Evolutionary conservation across 1,139 yeast species (phyloP).

Genomic region (Blastobotrys illinoisensis): DNA sequence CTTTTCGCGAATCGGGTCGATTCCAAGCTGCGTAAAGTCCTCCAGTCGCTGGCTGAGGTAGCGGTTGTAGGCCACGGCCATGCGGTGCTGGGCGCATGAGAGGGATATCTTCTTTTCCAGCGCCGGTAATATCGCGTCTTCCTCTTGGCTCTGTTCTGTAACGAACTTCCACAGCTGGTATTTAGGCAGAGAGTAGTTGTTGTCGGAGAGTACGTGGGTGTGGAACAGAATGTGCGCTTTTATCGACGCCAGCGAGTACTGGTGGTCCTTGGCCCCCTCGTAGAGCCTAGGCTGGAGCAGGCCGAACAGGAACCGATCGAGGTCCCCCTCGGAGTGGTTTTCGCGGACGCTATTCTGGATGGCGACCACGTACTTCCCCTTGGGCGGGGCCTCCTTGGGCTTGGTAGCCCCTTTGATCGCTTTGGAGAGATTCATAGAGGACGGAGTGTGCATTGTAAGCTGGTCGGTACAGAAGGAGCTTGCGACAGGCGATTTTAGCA

Average conservation of each 20-base stretch:
- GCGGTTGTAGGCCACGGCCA: constrained; percentile 21
- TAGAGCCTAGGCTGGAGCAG: constrained; percentile 15
- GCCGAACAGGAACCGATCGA: constrained; percentile 12
- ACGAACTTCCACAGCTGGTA: constrained; percentile 11
- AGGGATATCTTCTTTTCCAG: constrained; percentile 14
- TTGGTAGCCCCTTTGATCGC: constrained; percentile 22
- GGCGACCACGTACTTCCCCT: constrained; percentile 18
- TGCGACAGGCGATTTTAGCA: neutral
- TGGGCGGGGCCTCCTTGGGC: constrained; percentile 19
- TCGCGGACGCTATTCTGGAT: constrained; percentile 15
- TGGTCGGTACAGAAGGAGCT: neutral
- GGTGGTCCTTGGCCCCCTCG: constrained; percentile 3
- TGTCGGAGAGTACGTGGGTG: constrained; percentile 21
- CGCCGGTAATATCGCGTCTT: constrained; percentile 14
- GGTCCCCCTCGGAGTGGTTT: constrained; percentile 11
- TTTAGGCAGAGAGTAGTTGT: constrained; percentile 7
- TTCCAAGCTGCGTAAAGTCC: constrained; percentile 17
- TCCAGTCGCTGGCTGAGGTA: constrained; percentile 22
- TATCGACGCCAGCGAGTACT: constrained; percentile 10
- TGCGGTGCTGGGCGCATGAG: constrained; percentile 13
- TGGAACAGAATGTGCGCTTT: constrained; percentile 25
- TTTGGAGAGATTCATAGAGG: constrained; percentile 2
- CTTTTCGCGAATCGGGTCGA: constrained; percentile 24
- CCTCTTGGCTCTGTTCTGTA: neutral
- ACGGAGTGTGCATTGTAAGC: neutral